Conservation (phyloP, 441 rosid genomes). For the Biscutella laevigata region DNA sequence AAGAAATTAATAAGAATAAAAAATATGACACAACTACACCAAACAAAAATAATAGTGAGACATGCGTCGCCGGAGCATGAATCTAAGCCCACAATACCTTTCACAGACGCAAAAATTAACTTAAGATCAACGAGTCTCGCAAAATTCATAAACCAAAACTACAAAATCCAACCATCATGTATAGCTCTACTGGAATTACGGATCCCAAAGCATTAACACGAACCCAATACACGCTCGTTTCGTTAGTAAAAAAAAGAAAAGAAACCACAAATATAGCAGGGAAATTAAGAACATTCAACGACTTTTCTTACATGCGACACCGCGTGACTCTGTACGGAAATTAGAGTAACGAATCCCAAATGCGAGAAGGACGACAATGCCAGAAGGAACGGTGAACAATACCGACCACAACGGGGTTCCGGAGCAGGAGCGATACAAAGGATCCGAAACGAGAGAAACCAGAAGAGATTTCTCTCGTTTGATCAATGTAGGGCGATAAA, state of each 20-base stretch:
- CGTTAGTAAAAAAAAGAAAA: neutral
- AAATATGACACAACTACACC: neutral
- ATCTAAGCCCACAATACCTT: neutral
- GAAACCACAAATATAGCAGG: neutral
- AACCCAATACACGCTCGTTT: neutral
- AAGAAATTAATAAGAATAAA: neutral
- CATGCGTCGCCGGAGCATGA: slow-evolving; percentile 9
- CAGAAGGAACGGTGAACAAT: slow-evolving; percentile 6
- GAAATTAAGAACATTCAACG: neutral
- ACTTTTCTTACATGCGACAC: slow-evolving; percentile 9
- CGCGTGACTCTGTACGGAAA: neutral
- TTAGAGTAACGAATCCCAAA: neutral
- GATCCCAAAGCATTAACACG: neutral
- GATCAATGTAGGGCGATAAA: slow-evolving; percentile 10
- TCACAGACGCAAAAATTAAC: slow-evolving; percentile 5
- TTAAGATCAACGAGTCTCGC: neutral
- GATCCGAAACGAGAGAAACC: slow-evolving; percentile 1
- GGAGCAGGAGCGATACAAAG: neutral
- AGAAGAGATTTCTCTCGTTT: neutral
- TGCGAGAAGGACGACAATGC: slow-evolving; percentile 6
- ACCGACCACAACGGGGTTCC: neutral
- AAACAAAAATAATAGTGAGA: neutral
- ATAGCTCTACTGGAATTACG: neutral
- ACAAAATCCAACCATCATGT: neutral
- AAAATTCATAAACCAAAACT: neutral